These are phyloP conservation scores for Coccomyxa sp. DNA, from an alignment of 139 green algal genomes.

Conservation along the genomic window DNA sequence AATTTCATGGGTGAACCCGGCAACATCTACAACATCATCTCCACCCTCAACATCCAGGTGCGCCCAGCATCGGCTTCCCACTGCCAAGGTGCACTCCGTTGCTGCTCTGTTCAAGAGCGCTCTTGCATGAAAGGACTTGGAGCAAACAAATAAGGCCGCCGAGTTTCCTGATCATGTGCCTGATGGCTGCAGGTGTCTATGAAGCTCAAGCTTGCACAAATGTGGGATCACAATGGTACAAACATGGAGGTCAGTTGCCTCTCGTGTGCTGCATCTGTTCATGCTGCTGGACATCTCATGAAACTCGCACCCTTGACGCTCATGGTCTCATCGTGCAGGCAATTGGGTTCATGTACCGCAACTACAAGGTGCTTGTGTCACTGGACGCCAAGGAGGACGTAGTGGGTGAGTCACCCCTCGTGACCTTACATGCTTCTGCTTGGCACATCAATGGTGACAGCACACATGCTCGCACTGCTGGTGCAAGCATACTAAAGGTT, in stretches of 20 bases:
- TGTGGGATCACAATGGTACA: not conserved
- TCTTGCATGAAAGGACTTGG: not conserved
- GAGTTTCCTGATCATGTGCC: not conserved
- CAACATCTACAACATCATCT: not conserved
- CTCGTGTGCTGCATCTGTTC: too few species aligned
- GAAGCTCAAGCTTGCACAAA: not conserved
- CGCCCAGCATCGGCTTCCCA: not conserved
- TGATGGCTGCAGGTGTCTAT: not conserved
- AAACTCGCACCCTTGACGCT: too few species aligned
- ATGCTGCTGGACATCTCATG: too few species aligned
- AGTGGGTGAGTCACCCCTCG: not conserved
- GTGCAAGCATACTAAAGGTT: too few species aligned
- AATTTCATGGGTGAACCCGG: not conserved
- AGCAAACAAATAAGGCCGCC: not conserved
- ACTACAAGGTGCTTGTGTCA: not conserved
- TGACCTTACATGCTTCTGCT: too few species aligned
- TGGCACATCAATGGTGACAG: too few species aligned
- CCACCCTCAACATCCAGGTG: not conserved
- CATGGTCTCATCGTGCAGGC: too few species aligned
- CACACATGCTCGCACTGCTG: too few species aligned
- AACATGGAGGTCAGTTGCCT: not conserved
- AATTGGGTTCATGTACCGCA: not conserved
- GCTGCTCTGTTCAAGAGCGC: not conserved
- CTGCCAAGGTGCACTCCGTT: not conserved
- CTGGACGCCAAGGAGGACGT: not conserved